Percentiles rank a stretch among this genome's conserved stretches.
phyloP scores from a whole-genome alignment of 2,329 filamentous ascomycete genomes.

The Monosporascus sp. region DNA sequence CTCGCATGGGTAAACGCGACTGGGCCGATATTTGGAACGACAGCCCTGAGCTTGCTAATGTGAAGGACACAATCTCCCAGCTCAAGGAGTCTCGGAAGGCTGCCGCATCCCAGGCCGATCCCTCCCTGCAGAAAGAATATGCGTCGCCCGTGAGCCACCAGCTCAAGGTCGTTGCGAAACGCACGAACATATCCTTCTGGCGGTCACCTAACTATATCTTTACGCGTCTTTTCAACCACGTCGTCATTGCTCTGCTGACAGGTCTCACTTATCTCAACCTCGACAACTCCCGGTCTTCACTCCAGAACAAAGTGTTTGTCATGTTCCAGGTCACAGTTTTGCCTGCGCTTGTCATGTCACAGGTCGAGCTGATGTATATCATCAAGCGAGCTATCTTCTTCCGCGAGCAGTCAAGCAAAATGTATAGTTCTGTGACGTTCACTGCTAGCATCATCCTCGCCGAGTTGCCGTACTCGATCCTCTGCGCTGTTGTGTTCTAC shows the following conservation, averaged over 20 bases:
- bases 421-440: conserved; percentile 78
- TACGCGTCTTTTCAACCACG: conserved; percentile 79
- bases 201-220: conserved; percentile 84
- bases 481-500: conserved; percentile 79
- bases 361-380: conserved; percentile 81
- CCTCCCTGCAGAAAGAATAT: conserved; percentile 65
- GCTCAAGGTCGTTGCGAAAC: conserved; percentile 65
- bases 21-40: conserved; percentile 78
- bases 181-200: conserved; percentile 78
- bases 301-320: conserved; percentile 84
- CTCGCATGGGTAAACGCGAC: conserved; percentile 68
- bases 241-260: conserved; percentile 70
- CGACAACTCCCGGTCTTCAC: conserved; percentile 65
- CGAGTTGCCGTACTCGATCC: conserved; percentile 76
- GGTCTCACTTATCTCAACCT: conserved; percentile 77
- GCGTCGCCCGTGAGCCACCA: conserved; percentile 77
- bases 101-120: conserved; percentile 37
- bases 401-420: conserved; percentile 79
- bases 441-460: conserved; percentile 72
- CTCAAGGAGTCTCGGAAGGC: conserved; percentile 58
- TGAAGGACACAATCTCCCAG: conserved; percentile 60
- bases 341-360: conserved; percentile 74
- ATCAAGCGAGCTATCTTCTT: conserved; percentile 77
- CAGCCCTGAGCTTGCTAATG: conserved; percentile 61
- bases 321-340: conserved; percentile 87